Conservation (phyloP, 2,329 filamentous ascomycete species). For the Biscogniauxia mediterranea region DNA sequence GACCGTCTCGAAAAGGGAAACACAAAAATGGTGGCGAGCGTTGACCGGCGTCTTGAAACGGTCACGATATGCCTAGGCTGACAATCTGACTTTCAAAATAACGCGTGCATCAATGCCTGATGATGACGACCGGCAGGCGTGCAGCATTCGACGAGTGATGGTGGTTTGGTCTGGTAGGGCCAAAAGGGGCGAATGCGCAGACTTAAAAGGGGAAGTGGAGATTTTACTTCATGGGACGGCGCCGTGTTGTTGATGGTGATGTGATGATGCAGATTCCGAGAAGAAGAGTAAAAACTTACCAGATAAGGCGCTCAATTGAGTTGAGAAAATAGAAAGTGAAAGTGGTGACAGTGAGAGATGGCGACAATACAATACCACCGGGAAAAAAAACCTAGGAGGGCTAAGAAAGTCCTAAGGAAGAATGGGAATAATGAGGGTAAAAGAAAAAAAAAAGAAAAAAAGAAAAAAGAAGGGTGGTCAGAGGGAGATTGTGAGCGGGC, state of each 20-base stretch:
- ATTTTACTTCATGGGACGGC: background rate
- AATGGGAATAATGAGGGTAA: constrained; percentile 26
- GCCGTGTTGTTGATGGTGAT: background rate
- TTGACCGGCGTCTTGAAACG: background rate
- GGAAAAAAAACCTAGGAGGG: constrained; percentile 12
- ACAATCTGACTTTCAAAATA: too few relatives aligned
- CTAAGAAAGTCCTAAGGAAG: constrained; percentile 18
- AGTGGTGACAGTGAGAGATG: constrained; percentile 20
- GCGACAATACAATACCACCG: constrained; percentile 16
- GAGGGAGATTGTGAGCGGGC: constrained; percentile 31
- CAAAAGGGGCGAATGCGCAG: background rate
- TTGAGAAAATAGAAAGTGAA: constrained; percentile 10
- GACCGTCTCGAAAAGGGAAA: background rate
- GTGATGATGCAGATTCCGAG: constrained; percentile 9
- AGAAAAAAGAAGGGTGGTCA: constrained; percentile 32
- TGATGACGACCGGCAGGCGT: background rate
- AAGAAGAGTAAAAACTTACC: constrained; percentile 7
- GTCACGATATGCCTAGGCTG: background rate
- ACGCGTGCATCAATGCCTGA: background rate
- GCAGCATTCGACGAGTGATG: too few relatives aligned
- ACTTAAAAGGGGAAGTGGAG: constrained; percentile 4
- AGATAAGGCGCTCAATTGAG: background rate
- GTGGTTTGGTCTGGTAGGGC: background rate
- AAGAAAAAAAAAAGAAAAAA: constrained; percentile 20
- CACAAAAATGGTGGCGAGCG: too few relatives aligned